Evolutionary conservation across 1,284 basidiomycete genomes (phyloP).

Genomic region (Abortiporus biennis): DNA sequence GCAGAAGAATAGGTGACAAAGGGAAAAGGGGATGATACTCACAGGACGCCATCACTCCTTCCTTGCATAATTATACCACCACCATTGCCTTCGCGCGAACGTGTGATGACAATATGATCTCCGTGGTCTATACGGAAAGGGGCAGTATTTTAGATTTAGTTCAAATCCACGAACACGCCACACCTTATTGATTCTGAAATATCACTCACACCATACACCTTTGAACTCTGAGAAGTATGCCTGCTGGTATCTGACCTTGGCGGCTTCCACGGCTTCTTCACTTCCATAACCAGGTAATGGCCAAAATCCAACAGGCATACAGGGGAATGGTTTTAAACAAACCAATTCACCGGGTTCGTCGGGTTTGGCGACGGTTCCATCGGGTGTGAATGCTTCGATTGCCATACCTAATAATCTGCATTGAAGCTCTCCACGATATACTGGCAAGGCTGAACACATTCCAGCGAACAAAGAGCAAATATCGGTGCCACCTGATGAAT

Average conservation of each 20-base stretch:
- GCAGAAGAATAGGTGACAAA: background rate
- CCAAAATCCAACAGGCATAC: constrained; percentile 85
- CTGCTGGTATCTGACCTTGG: constrained; percentile 60
- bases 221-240: constrained; percentile 73
- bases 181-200: background rate
- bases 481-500: constrained; percentile 67
- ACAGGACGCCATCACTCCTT: constrained; percentile 78
- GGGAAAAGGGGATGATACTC: constrained; percentile 21
- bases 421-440: constrained; percentile 83
- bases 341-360: constrained; percentile 63
- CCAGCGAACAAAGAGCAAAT: constrained; percentile 87
- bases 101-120: constrained; percentile 69
- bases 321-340: constrained; percentile 79
- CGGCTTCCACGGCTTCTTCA: constrained; percentile 50
- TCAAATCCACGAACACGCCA: background rate
- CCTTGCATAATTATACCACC: constrained; percentile 84
- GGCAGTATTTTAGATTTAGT: constrained; percentile 1
- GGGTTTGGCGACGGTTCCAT: constrained; percentile 37
- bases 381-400: constrained; percentile 45
- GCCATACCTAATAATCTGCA: constrained; percentile 84
- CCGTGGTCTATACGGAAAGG: constrained; percentile 52
- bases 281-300: constrained; percentile 62
- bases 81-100: constrained; percentile 58
- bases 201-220: constrained; percentile 69
- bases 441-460: constrained; percentile 73